A percentile compares a stretch with the other conserved stretches of the same genome.
These are phyloP conservation scores for Pluteus cervinus DNA, from an alignment of 768 basidiomycete species.

Conservation along the genomic window DNA sequence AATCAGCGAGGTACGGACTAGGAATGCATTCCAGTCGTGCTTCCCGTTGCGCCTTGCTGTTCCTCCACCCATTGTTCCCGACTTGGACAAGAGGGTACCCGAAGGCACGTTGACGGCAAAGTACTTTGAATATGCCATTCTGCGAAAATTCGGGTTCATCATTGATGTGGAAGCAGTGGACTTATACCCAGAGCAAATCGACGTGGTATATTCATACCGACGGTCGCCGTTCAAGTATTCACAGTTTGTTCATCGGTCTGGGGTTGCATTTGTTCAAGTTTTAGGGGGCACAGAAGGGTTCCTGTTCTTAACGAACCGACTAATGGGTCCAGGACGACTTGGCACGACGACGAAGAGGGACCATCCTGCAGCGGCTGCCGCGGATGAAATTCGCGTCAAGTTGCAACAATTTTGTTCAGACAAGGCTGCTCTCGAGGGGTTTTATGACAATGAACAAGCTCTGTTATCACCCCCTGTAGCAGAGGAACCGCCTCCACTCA, in stretches of 20 bases:
- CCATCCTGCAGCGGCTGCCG: conserved; percentile 47
- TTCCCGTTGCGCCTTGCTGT: conserved; percentile 76
- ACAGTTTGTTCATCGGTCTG: conserved; percentile 89
- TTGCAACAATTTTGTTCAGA: conserved; percentile 66
- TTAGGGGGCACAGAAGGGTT: conserved; percentile 76
- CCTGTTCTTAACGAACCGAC: conserved; percentile 82
- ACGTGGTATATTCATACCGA: conserved; percentile 88
- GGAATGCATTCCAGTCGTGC: conserved; percentile 90
- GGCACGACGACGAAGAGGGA: conserved; percentile 52
- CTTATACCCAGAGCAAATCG: conserved; percentile 74
- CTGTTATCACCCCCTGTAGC: conserved; percentile 29
- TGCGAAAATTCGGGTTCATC: conserved; percentile 76
- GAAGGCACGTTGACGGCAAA: conserved; percentile 59
- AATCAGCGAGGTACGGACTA: conserved; percentile 78
- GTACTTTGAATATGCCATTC: conserved; percentile 78
- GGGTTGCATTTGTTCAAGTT: conserved; percentile 87
- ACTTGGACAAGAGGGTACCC: conserved; percentile 61
- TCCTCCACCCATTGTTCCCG: conserved; percentile 64
- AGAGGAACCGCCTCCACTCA: conserved; percentile 53
- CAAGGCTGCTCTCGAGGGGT: conserved; percentile 40
- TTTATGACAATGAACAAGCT: conserved; percentile 72
- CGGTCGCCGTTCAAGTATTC: conserved; percentile 71
- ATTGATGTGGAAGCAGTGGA: conserved; percentile 75
- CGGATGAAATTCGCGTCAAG: conserved; percentile 54
- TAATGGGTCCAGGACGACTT: conserved; percentile 69